Evolutionary conservation across 257 asterid genomes (phyloP).

Genomic region (Lycium barbarum): DNA sequence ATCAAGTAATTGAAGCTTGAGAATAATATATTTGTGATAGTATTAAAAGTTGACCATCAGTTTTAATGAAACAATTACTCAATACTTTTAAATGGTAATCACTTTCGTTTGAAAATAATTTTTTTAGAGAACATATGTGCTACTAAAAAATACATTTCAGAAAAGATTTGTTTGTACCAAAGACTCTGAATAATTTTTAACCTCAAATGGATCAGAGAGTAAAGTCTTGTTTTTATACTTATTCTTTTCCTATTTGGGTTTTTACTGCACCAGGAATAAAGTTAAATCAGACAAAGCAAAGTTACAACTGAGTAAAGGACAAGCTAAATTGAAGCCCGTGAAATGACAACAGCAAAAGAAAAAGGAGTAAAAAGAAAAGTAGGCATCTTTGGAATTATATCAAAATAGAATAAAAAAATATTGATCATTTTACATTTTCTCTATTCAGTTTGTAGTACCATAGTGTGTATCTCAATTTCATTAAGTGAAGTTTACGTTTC

Average conservation of each 20-base stretch:
- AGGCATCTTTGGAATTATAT: not conserved
- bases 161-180: too few relatives aligned
- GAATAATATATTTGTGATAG: not conserved
- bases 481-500: not conserved
- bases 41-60: not conserved
- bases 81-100: not conserved
- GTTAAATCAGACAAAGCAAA: conserved; percentile 21
- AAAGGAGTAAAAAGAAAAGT: not conserved
- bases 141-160: too few relatives aligned
- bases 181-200: too few relatives aligned
- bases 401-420: not conserved
- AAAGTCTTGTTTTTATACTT: not conserved
- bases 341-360: not conserved
- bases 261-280: conserved; percentile 19
- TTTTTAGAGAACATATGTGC: not conserved
- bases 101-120: not conserved
- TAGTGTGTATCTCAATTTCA: not conserved
- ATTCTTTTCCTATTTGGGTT: not conserved
- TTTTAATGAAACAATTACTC: not conserved
- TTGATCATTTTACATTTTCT: too few relatives aligned
- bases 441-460: not conserved
- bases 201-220: too few relatives aligned
- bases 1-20: not conserved
- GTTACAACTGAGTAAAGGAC: conserved; percentile 23
- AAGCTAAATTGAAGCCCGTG: not conserved